Conservation (phyloP, 495 filamentous ascomycete genomes). For the Pyronema omphalodes region DNA sequence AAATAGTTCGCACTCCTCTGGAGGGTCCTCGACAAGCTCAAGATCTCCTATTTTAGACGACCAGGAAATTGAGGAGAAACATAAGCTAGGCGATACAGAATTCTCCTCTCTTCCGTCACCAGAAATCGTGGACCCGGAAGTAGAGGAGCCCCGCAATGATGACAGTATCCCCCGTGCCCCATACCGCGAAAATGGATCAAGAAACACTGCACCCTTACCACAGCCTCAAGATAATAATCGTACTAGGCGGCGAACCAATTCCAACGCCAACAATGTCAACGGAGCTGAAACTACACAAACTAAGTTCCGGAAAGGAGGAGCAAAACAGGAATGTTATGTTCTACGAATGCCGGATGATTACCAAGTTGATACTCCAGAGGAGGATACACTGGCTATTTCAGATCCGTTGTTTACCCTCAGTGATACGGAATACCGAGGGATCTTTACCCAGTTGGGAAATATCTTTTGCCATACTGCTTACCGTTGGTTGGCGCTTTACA, state of each 20-base stretch:
- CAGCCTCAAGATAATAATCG: neutral
- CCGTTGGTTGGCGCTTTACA: slow-evolving; percentile 4
- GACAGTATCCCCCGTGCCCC: too few relatives aligned
- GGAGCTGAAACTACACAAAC: neutral
- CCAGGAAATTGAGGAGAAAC: too few relatives aligned
- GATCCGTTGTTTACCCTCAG: neutral
- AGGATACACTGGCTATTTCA: neutral
- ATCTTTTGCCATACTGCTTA: slow-evolving; percentile 3
- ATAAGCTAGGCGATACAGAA: too few relatives aligned
- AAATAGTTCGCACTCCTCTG: neutral
- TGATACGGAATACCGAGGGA: neutral
- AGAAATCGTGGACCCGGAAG: too few relatives aligned
- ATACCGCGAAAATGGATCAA: too few relatives aligned
- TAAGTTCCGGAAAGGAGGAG: neutral
- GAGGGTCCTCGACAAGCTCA: neutral
- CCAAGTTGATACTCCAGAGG: neutral
- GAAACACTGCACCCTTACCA: too few relatives aligned
- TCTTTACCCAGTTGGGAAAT: neutral
- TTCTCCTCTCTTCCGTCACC: too few relatives aligned
- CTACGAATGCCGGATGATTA: neutral
- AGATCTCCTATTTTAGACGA: too few relatives aligned
- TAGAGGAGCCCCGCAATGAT: too few relatives aligned
- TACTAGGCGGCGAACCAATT: neutral
- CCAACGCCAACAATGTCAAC: neutral
- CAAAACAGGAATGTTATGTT: neutral